Evolutionary conservation across 2,329 filamentous ascomycete genomes (phyloP).

Genomic region (Metarhizium humberi): DNA sequence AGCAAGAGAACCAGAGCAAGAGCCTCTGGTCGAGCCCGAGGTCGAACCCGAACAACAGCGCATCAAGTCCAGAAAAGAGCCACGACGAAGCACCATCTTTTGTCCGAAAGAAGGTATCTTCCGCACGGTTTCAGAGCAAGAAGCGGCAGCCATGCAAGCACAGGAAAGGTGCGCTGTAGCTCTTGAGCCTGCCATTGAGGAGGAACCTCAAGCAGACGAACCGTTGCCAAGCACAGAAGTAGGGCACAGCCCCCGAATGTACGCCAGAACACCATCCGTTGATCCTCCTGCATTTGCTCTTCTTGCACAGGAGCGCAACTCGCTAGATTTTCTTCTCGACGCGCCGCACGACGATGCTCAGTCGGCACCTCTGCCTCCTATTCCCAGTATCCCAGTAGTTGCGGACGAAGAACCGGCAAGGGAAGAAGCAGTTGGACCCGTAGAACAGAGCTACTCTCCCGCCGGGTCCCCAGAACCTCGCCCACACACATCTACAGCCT

Average conservation of each 20-base stretch:
- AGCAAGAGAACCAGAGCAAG: slow-evolving; percentile 12
- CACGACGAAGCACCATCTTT: slow-evolving; percentile 45
- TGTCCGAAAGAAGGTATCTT: slow-evolving; percentile 56
- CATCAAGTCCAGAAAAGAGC: slow-evolving; percentile 26
- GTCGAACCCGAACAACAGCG: not conserved
- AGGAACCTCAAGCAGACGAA: slow-evolving; percentile 10
- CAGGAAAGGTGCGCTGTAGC: slow-evolving; percentile 14
- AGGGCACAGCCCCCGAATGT: slow-evolving; percentile 28
- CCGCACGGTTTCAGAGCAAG: slow-evolving; percentile 47
- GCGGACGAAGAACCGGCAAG: slow-evolving; percentile 10
- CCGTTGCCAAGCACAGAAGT: slow-evolving; percentile 16
- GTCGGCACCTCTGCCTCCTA: slow-evolving; percentile 24
- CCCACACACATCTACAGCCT: slow-evolving; percentile 36
- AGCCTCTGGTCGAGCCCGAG: slow-evolving; percentile 1
- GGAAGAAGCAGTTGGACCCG: not conserved
- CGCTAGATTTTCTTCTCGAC: slow-evolving; percentile 52
- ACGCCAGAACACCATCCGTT: slow-evolving; percentile 51
- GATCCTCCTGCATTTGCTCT: slow-evolving; percentile 53
- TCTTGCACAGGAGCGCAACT: slow-evolving; percentile 43
- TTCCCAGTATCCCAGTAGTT: slow-evolving; percentile 29
- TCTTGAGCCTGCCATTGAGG: not conserved
- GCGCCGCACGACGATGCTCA: slow-evolving; percentile 36
- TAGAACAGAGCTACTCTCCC: slow-evolving; percentile 8
- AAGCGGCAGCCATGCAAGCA: slow-evolving; percentile 34
- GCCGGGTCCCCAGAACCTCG: slow-evolving; percentile 20